These are phyloP conservation scores for Talaromyces sp. DNA, from an alignment of 2,329 filamentous ascomycete genomes.

Conservation along the genomic window DNA sequence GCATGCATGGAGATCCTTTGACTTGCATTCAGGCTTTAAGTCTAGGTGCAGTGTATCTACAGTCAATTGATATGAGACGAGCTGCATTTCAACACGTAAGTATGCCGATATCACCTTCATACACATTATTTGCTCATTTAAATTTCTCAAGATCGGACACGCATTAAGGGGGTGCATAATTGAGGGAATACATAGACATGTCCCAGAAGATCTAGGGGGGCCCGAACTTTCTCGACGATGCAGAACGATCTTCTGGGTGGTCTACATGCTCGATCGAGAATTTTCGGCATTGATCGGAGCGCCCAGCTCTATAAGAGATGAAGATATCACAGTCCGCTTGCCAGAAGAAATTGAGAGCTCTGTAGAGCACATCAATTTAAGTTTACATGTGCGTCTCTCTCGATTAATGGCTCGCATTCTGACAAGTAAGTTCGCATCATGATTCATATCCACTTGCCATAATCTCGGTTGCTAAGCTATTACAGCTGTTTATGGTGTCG, in stretches of 20 bases:
- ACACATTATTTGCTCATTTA: background rate
- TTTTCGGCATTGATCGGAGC: conserved; percentile 32
- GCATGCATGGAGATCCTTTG: conserved; percentile 33
- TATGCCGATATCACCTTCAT: background rate
- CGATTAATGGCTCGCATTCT: conserved; percentile 30
- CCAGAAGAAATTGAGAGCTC: conserved; percentile 25
- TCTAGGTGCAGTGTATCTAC: conserved; percentile 43
- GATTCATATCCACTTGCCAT: too few species aligned
- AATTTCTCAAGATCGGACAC: conserved; percentile 28
- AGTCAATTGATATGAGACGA: conserved; percentile 46
- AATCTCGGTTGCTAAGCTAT: too few species aligned
- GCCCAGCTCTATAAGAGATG: conserved; percentile 32
- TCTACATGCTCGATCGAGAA: conserved; percentile 34
- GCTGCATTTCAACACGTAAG: conserved; percentile 45
- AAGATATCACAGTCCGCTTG: conserved; percentile 31
- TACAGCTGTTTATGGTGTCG: conserved; percentile 32
- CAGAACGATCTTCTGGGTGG: conserved; percentile 32
- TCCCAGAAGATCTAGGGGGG: conserved; percentile 28
- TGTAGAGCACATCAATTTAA: conserved; percentile 27
- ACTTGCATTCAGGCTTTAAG: conserved; percentile 39
- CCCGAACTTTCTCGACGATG: conserved; percentile 27
- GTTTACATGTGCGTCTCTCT: conserved; percentile 29
- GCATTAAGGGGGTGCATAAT: conserved; percentile 31
- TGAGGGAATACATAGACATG: conserved; percentile 32
- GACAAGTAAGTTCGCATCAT: conserved; percentile 22